phyloP scores from a whole-genome alignment of 495 filamentous ascomycete genomes.

The Recurvomyces mirabilis region DNA sequence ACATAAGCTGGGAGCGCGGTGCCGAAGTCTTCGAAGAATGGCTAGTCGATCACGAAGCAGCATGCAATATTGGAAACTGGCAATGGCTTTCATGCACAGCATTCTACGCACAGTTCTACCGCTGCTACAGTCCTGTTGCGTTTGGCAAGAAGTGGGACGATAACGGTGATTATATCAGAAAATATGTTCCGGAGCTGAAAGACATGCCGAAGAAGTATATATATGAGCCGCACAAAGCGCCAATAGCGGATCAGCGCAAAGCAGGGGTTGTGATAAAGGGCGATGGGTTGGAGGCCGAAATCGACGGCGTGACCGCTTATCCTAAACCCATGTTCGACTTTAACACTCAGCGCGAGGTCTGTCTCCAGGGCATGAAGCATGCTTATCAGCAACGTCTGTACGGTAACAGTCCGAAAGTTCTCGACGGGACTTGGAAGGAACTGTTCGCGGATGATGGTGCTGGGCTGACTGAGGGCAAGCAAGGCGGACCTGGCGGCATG shows the following conservation, averaged over 20 bases:
- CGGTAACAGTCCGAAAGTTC: conserved; percentile 46
- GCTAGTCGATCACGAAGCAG: conserved; percentile 59
- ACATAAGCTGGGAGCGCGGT: conserved; percentile 61
- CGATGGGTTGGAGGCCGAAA: conserved; percentile 32
- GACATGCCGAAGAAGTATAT: conserved; percentile 53
- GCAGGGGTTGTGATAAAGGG: conserved; percentile 47
- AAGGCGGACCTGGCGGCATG: conserved; percentile 25
- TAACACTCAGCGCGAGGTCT: conserved; percentile 42
- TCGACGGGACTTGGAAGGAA: conserved; percentile 50
- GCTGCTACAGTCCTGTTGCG: conserved; percentile 53
- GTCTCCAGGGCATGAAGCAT: conserved; percentile 51
- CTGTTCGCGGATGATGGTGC: conserved; percentile 41
- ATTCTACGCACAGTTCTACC: conserved; percentile 54
- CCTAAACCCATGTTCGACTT: conserved; percentile 69
- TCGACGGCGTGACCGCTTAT: conserved; percentile 36
- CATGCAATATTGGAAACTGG: conserved; percentile 62
- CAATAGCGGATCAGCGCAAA: conserved; percentile 46
- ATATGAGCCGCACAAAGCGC: conserved; percentile 64
- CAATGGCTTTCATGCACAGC: conserved; percentile 65
- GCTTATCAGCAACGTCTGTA: conserved; percentile 52
- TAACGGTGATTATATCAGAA: conserved; percentile 46
- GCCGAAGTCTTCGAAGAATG: conserved; percentile 64
- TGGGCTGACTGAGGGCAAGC: conserved; percentile 35
- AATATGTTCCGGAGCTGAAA: conserved; percentile 51
- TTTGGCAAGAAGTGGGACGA: conserved; percentile 60